phyloP scores from a whole-genome alignment of 768 basidiomycete species.

The Leccinum subgranulosum region DNA sequence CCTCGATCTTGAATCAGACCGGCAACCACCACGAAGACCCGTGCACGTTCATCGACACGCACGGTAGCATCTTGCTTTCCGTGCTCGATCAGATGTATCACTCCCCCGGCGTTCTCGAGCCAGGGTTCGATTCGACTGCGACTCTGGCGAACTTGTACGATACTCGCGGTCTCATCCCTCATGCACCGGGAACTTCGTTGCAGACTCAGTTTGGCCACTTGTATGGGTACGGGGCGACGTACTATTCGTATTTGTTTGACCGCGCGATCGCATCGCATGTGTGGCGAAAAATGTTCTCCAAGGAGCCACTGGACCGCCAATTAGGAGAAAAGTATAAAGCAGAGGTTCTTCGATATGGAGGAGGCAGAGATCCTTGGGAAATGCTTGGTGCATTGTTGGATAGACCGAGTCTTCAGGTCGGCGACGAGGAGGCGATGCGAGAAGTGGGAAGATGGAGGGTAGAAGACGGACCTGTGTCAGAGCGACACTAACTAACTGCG shows the following conservation, averaged over 20 bases:
- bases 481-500: conserved; percentile 55
- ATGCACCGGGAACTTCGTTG: conserved; percentile 83
- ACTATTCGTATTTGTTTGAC: conserved; percentile 97
- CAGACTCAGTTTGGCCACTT: conserved; percentile 96
- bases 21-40: conserved; percentile 75
- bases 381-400: conserved; percentile 78
- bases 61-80: conserved; percentile 87
- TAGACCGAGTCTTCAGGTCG: conserved; percentile 60
- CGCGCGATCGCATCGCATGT: conserved; percentile 93
- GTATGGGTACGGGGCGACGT: conserved; percentile 95
- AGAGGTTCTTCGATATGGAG: conserved; percentile 77
- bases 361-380: conserved; percentile 90
- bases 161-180: conserved; percentile 74
- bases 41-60: conserved; percentile 82
- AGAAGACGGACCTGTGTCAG: conserved; percentile 64
- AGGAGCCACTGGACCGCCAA: conserved; percentile 63
- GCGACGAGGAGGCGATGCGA: conserved; percentile 82
- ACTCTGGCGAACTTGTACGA: conserved; percentile 61
- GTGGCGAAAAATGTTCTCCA: conserved; percentile 72
- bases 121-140: conserved; percentile 70
- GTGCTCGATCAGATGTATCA: conserved; percentile 90
- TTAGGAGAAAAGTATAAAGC: conserved; percentile 79
- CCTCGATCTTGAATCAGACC: conserved; percentile 42
- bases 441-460: conserved; percentile 89
- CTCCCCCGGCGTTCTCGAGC: conserved; percentile 54